Percentiles rank a stretch among this genome's conserved stretches.
Conservation (phyloP, 1,139 yeast species). For the Pichia sp. region DNA sequence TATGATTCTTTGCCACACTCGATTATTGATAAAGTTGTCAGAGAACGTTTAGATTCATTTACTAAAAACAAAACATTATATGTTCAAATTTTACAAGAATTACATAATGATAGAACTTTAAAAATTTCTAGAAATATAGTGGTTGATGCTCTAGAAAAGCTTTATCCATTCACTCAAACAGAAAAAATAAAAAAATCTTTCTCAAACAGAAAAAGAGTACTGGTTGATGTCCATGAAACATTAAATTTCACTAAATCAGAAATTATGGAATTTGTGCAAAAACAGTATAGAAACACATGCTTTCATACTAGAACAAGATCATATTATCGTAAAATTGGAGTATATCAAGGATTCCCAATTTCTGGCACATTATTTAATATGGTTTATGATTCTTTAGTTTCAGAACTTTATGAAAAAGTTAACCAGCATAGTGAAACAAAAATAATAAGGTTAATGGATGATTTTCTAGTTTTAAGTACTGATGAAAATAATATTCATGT, state of each 20-base stretch:
- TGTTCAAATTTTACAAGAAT: slow-evolving; percentile 13
- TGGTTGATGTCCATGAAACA: slow-evolving; percentile 31
- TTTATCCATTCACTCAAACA: not conserved
- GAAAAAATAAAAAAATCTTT: not conserved
- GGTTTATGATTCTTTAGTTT: slow-evolving; percentile 59
- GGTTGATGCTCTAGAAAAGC: slow-evolving; percentile 5
- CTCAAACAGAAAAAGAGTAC: not conserved
- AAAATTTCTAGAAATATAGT: slow-evolving; percentile 2
- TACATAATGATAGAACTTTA: slow-evolving; percentile 2
- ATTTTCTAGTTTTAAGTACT: slow-evolving; percentile 64
- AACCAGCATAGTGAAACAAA: slow-evolving; percentile 30
- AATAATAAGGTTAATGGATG: slow-evolving; percentile 74
- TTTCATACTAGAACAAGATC: slow-evolving; percentile 32
- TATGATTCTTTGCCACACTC: slow-evolving; percentile 67
- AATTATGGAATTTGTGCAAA: slow-evolving; percentile 30
- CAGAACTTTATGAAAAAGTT: slow-evolving; percentile 25
- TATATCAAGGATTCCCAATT: slow-evolving; percentile 81
- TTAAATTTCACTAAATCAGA: slow-evolving; percentile 28
- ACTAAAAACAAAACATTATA: slow-evolving; percentile 10
- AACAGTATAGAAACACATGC: slow-evolving; percentile 38
- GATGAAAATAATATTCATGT: slow-evolving; percentile 24
- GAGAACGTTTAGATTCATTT: slow-evolving; percentile 20
- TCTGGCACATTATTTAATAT: slow-evolving; percentile 74
- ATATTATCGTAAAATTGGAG: slow-evolving; percentile 53
- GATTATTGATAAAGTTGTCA: slow-evolving; percentile 34